Percentiles rank a stretch among this genome's conserved stretches.
Evolutionary conservation across 805 yeast species (phyloP).

Genomic region (Ogataea trehalophila): DNA sequence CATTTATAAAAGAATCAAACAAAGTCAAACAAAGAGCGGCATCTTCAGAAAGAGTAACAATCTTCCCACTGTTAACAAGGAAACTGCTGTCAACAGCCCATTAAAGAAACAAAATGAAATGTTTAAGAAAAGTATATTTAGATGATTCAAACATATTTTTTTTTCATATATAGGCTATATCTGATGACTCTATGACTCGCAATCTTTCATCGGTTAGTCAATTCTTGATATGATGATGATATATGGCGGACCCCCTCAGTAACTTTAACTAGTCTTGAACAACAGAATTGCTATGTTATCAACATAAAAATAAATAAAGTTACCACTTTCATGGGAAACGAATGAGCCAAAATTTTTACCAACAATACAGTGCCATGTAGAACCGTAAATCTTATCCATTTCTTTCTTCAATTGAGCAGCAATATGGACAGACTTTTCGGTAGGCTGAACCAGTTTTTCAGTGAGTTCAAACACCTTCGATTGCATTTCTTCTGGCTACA

Average conservation of each 20-base stretch:
- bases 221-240: too few relatives aligned
- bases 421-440: conserved; percentile 52
- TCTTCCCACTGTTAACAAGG: neutral
- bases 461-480: conserved; percentile 44
- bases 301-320: conserved; percentile 65
- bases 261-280: conserved; percentile 56
- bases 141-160: neutral
- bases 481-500: conserved; percentile 47
- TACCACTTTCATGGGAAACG: conserved; percentile 72
- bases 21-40: conserved; percentile 7
- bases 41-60: neutral
- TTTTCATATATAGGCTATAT: too few relatives aligned
- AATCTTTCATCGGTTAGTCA: too few relatives aligned
- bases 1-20: conserved; percentile 15
- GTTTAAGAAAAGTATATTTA: conserved; percentile 18
- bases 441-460: conserved; percentile 37
- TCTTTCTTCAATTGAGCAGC: conserved; percentile 62
- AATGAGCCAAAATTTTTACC: conserved; percentile 77
- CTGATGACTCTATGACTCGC: too few relatives aligned
- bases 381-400: conserved; percentile 58
- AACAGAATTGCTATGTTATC: conserved; percentile 64
- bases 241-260: conserved; percentile 2
- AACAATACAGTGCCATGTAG: conserved; percentile 78
- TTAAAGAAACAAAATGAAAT: conserved; percentile 18
- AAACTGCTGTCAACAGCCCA: conserved; percentile 17